Base-by-base conservation (phyloP, 495 filamentous ascomycete species). In the Trichoderma gamsii region DNA sequence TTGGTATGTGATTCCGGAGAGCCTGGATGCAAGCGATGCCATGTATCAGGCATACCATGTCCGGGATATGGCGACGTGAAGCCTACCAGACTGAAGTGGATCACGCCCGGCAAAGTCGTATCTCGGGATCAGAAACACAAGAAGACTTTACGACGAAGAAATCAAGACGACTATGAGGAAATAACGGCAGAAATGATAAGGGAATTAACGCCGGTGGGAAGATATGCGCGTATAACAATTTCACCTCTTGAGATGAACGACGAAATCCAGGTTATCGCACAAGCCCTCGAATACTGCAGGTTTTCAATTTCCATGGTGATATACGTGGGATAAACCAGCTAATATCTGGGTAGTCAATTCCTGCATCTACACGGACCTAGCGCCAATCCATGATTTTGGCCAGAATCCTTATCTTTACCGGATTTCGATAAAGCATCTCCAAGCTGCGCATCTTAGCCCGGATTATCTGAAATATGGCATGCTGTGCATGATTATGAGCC, bases 401-500 rank as follows among this genome's bases (percentile, higher is more conserved):
- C 63, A 49, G 56, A 76, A 75, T 59, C 70, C 74, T 63, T 69
- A 69, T 44, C 68, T 79, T 61, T 79, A 74, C 52, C 71, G 21
- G 0, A 67, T 79, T 63, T 69, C 73, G 0, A 65, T 73, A n/a
- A 63, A 41, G 16, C 67, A 73, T 11, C 29, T 79, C 11, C 70
- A 67, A 44, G 41, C 65, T 25, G 70, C 67, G 8, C 27, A 64
- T 18, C 16, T 25, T 2, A 8, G 27, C 5, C 76, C 76, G 2
- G 72, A 73, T 63, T 72, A 77, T 68, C 61, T 78, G 15, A 69
- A 69, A 18, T 69, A 73, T 25, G 68, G 69, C 0, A 71, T 77
- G 71, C 46, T 77, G n/a, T 77, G 76, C 64, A 73, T 79, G 72
- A 72, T 72, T 5, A 52, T 78, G 16, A 74, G 71, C 64, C 78